Percentiles rank a stretch among this genome's conserved stretches.
Conservation (phyloP, 805 yeast species). For the Maudiozyma turicensis region DNA sequence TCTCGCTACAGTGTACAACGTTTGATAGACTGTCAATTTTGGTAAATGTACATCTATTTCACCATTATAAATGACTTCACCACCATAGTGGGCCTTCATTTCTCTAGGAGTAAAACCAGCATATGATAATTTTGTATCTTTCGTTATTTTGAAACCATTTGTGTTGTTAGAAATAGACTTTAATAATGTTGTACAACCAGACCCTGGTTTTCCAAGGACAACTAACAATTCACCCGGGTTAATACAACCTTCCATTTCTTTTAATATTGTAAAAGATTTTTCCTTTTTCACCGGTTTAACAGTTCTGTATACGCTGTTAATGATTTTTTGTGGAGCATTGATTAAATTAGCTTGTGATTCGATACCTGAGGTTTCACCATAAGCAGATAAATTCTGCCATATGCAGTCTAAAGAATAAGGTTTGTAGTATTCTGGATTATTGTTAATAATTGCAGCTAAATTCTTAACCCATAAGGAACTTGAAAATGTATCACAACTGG, state of each 20-base stretch:
- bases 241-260: conserved; percentile 45
- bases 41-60: conserved; percentile 36
- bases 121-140: conserved; percentile 37
- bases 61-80: conserved; percentile 55
- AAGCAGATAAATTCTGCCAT: conserved; percentile 50
- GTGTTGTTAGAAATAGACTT: conserved; percentile 48
- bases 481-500: conserved; percentile 44
- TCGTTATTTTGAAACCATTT: conserved; percentile 42
- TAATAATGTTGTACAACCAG: conserved; percentile 56
- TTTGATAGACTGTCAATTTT: conserved; percentile 44
- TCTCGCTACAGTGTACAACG: conserved; percentile 44
- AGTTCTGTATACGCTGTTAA: conserved; percentile 7
- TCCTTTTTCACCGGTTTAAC: conserved; percentile 12
- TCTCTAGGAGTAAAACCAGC: conserved; percentile 39
- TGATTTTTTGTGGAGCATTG: conserved; percentile 31
- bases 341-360: conserved; percentile 57
- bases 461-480: conserved; percentile 57
- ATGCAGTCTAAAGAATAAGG: conserved; percentile 48
- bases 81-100: conserved; percentile 40
- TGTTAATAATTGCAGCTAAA: conserved; percentile 39
- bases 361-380: conserved; percentile 48
- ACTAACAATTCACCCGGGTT: conserved; percentile 61
- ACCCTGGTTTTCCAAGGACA: conserved; percentile 72
- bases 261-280: conserved; percentile 36
- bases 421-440: conserved; percentile 52